Base-by-base conservation (phyloP, 768 basidiomycete species). In the Lentinula aciculospora region DNA sequence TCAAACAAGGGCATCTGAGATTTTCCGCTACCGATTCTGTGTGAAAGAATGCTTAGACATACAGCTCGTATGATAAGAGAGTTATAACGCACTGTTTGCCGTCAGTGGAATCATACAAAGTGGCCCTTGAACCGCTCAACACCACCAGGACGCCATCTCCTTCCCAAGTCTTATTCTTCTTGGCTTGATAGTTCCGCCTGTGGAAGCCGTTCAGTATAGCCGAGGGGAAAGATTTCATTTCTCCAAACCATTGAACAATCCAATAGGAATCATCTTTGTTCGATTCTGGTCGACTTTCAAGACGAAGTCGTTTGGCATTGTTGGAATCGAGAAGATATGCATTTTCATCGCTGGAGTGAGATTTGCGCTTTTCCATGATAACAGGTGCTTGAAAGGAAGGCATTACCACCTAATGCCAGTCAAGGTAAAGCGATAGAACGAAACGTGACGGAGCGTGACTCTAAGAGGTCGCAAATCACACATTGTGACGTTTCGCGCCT, bases 111-210 rank as follows among this genome's bases (percentile, higher is more conserved):
- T 87, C 83, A 58, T 82, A 82, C 27, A 90, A 69, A 3, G 72
- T 78, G 48, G 78, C 80, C 64, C 73, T 80, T 7, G 63, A 67
- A 7, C 68, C 71, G 21, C 47, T 48, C 31, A n/a, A 27, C 17
- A 83, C 73, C 9, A 82, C 81, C 4, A 90, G 75, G n/a, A 88
- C 76, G 36, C 78, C 86, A 64, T 87, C 90, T 36, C 89, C 92
- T 53, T 94, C 92, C 93, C 93, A 95, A 0, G 88, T 92, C 68
- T 93, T 92, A 65, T 94, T 86, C 70, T 94, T 94, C 73, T 83
- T 89, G 37, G 76, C 74, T 68, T 92, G 88, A 44, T 78, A 85
- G 45, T 73, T 79, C 58, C 88, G 73, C 88, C 87, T 89, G 34
- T 28, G 31, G 6, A 17, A 4, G 2, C 15, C 15, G 17, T 42